Conservation (phyloP, 2,329 filamentous ascomycete genomes). For the Simplicillium sp. region DNA sequence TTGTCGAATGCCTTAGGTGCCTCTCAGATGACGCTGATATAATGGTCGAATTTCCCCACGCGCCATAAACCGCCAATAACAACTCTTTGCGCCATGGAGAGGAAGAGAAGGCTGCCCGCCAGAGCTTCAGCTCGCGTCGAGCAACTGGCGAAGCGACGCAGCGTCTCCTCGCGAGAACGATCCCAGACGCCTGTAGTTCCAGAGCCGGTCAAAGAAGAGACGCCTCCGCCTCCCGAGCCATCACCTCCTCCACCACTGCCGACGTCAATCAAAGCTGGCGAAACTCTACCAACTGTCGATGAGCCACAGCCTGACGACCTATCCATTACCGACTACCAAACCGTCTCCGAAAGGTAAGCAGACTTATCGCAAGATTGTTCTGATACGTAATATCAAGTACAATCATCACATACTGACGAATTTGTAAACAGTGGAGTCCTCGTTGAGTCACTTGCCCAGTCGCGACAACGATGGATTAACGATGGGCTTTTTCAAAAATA, state of each 20-base stretch:
- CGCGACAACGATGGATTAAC: constrained; percentile 62
- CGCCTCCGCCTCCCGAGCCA: constrained; percentile 17
- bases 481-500: constrained; percentile 69
- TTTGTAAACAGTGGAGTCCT: constrained; percentile 54
- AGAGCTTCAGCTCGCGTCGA: constrained; percentile 53
- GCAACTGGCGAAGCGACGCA: constrained; percentile 50
- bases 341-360: constrained; percentile 58
- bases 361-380: background rate
- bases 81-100: constrained; percentile 39
- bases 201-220: constrained; percentile 21
- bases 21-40: too few species aligned
- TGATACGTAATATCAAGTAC: too few species aligned
- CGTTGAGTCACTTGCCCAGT: constrained; percentile 62
- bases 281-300: constrained; percentile 62
- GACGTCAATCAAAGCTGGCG: constrained; percentile 51
- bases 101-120: constrained; percentile 55
- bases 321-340: constrained; percentile 58
- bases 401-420: background rate
- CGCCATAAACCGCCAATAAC: background rate
- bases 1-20: too few species aligned
- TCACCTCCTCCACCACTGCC: constrained; percentile 41
- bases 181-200: constrained; percentile 37
- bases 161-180: constrained; percentile 42
- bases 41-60: too few species aligned
- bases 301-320: constrained; percentile 56